Evolutionary conservation across 176 grass and related monocot genomes (phyloP), one percentile per base, ranked within the genome.

Genomic region (Aegilops bicornis): DNA sequence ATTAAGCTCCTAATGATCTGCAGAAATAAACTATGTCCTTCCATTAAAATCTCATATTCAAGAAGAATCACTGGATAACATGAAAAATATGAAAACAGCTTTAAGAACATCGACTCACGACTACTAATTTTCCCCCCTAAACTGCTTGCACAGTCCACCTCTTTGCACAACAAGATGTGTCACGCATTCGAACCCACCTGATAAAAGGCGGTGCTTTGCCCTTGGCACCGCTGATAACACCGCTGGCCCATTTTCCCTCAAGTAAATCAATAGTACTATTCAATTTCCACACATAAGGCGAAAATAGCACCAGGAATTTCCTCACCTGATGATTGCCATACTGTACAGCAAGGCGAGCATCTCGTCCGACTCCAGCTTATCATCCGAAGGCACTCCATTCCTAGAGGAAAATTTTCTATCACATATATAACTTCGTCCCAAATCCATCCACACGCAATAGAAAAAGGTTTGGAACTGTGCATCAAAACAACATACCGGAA

Each of bases 271-370:
- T 4, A 31, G 22, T 73, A 52, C 35, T 81, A 25, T 33, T 3
- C 5, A 87, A 22, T 15, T 56, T 65, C 73, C 54, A 72, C 16
- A 39, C 3, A 78, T 40, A 31, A 54, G 65, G 70, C 3, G 5
- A 80, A 63, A 75, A 73, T 27, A 35, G 16, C 67, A 47, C 13
- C 15, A 1, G 47, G 37, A 76, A 6, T 32, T 87, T 76, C 8
- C 68, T 88, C 39, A 94, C 93, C 93, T 95, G 79, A 89, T 90
- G 52, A 96, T 95, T 77, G 93, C 88, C 86, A 96, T 98, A 83
- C 90, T 96, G 78, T 98, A 95, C 27, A 98, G 88, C 93, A 94
- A 96, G 8, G 93, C 23, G 3, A 98, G 86, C 88, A 96, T 92
- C 90, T 96, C 93, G 69, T 98, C 87, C 0, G 96, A 92, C n/a